Evolutionary conservation across 2,329 filamentous ascomycete species (phyloP).

Genomic region (Cladosporium cucumerinum): DNA sequence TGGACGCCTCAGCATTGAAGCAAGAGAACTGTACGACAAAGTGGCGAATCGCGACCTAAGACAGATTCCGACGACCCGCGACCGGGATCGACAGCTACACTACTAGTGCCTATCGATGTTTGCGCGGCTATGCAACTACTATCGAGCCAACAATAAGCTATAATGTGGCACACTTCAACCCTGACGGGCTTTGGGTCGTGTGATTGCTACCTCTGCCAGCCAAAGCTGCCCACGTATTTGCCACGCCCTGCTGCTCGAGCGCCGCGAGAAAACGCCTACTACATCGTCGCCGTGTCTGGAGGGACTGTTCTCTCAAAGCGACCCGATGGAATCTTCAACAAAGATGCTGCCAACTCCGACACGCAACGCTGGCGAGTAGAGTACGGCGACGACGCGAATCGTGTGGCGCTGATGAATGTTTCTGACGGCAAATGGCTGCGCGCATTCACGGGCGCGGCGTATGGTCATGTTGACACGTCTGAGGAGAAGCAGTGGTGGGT

Average conservation of each 20-base stretch:
- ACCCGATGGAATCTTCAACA: background rate
- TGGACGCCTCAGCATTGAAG: background rate
- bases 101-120: background rate
- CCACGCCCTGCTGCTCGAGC: background rate
- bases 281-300: slow-evolving; percentile 3
- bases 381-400: background rate
- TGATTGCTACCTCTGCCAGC: slow-evolving; percentile 3
- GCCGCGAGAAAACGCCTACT: background rate
- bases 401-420: background rate
- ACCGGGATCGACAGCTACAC: background rate
- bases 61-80: background rate
- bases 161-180: background rate
- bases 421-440: slow-evolving; percentile 7
- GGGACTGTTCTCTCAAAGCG: slow-evolving; percentile 2
- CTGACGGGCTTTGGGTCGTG: background rate
- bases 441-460: background rate
- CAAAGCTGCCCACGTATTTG: background rate
- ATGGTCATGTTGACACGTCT: background rate
- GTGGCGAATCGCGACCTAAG: background rate
- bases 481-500: slow-evolving; percentile 13
- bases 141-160: background rate
- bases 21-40: background rate
- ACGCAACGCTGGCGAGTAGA: slow-evolving; percentile 11
- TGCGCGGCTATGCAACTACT: background rate
- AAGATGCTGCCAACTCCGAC: background rate